Evolutionary conservation across 805 yeast species (phyloP).

Genomic region (Yarrowia sp.): DNA sequence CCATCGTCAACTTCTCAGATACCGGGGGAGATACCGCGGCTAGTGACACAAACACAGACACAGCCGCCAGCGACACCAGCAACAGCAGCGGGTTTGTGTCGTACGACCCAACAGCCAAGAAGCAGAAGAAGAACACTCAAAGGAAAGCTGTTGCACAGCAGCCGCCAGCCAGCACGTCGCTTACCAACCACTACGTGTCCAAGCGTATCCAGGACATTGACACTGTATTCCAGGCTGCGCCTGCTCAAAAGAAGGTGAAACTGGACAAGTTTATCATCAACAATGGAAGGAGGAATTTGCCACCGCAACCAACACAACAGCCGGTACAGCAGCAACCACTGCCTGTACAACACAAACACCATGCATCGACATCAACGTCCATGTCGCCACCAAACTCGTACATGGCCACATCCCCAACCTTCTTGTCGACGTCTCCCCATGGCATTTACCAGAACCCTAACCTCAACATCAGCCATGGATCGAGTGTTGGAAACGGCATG

Average conservation of each 20-base stretch:
- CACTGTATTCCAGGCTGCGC: conserved; percentile 28
- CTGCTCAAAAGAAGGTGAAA: conserved; percentile 29
- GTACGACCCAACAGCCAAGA: conserved; percentile 2
- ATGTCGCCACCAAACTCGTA: not conserved
- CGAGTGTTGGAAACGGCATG: not conserved
- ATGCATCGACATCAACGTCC: not conserved
- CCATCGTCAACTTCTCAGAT: not conserved
- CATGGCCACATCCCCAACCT: not conserved
- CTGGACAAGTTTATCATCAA: conserved; percentile 28
- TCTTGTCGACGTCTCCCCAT: not conserved
- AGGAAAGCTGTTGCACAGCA: not conserved
- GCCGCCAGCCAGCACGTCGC: not conserved
- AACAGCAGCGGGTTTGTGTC: not conserved
- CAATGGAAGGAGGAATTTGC: not conserved
- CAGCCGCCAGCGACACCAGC: not conserved
- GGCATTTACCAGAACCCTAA: conserved; percentile 13
- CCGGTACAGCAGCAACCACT: not conserved
- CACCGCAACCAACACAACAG: not conserved
- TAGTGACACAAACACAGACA: not conserved
- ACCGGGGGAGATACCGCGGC: not conserved
- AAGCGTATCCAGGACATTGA: conserved; percentile 24
- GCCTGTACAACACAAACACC: not conserved
- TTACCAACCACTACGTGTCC: conserved; percentile 23
- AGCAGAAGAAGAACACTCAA: not conserved
- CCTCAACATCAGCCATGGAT: not conserved